A percentile compares a stretch with the other conserved stretches of the same genome.
Evolutionary conservation across 805 yeast species (phyloP).

Genomic region (Lipomyces sp.): DNA sequence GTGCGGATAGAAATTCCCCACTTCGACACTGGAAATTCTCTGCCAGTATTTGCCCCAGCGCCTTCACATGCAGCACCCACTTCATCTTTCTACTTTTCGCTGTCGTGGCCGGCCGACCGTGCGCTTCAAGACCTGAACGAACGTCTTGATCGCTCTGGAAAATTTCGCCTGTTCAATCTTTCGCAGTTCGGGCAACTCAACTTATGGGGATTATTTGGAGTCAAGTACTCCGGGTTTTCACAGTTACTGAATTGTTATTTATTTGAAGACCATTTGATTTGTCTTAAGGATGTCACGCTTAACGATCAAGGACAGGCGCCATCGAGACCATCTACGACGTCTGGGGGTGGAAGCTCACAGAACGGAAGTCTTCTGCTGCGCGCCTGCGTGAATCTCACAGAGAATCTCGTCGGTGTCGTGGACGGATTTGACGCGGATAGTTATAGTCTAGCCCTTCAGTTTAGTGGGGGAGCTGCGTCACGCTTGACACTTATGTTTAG

Average conservation of each 20-base stretch:
- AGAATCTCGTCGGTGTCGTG: conserved; percentile 4
- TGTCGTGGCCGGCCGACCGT: neutral
- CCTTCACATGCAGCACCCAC: neutral
- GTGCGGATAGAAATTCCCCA: conserved; percentile 11
- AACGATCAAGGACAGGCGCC: neutral
- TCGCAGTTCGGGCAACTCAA: conserved; percentile 9
- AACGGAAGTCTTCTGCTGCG: neutral
- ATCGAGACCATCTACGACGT: neutral
- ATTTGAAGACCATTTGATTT: conserved; percentile 15
- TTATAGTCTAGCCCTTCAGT: conserved; percentile 1
- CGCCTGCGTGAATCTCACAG: conserved; percentile 8
- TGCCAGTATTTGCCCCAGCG: too few species aligned
- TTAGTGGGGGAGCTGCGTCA: conserved; percentile 2
- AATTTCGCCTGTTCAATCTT: too few species aligned
- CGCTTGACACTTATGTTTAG: conserved; percentile 2
- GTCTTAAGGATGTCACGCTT: conserved; percentile 6
- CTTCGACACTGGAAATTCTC: neutral
- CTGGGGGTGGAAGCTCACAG: neutral
- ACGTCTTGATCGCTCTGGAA: neutral
- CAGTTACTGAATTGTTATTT: conserved; percentile 17
- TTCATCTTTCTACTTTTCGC: neutral
- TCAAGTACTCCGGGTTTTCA: neutral
- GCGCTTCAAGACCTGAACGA: neutral
- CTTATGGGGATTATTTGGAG: conserved; percentile 10
- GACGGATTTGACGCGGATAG: neutral